phyloP scores from a whole-genome alignment of 2,329 filamentous ascomycete genomes.

The Fusarium citri region DNA sequence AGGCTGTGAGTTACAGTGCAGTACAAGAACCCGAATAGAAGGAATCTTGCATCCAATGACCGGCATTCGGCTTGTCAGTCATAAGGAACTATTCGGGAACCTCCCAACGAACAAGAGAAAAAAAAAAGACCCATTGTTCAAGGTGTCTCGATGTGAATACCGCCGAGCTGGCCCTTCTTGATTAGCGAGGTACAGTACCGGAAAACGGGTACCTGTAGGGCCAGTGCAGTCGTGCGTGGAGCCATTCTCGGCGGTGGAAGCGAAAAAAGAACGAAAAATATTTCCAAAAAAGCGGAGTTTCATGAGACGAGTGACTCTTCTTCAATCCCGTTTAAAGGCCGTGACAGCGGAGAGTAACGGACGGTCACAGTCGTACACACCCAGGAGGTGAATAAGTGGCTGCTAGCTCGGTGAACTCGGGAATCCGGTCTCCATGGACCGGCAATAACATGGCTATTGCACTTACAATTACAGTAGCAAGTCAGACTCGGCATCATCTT shows the following conservation, averaged over 20 bases:
- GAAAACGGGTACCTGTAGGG: background rate
- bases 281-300: conserved; percentile 25
- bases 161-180: conserved; percentile 28
- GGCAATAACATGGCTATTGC: conserved; percentile 25
- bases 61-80: conserved; percentile 1
- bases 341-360: conserved; percentile 24
- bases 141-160: conserved; percentile 19
- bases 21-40: conserved; percentile 19
- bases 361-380: background rate
- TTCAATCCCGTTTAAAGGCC: conserved; percentile 29
- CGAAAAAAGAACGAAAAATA: conserved; percentile 36
- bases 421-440: conserved; percentile 12
- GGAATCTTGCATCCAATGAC: conserved; percentile 18
- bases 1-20: conserved; percentile 7
- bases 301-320: conserved; percentile 30
- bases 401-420: conserved; percentile 29
- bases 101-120: background rate
- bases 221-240: conserved; percentile 13
- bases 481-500: conserved; percentile 26
- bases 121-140: conserved; percentile 13
- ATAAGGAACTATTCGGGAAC: background rate
- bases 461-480: background rate
- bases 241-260: conserved; percentile 27
- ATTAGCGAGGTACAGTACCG: conserved; percentile 22
- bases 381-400: background rate